Base-by-base conservation (phyloP, 2,329 filamentous ascomycete species). In the Fusarium mangiferae region DNA sequence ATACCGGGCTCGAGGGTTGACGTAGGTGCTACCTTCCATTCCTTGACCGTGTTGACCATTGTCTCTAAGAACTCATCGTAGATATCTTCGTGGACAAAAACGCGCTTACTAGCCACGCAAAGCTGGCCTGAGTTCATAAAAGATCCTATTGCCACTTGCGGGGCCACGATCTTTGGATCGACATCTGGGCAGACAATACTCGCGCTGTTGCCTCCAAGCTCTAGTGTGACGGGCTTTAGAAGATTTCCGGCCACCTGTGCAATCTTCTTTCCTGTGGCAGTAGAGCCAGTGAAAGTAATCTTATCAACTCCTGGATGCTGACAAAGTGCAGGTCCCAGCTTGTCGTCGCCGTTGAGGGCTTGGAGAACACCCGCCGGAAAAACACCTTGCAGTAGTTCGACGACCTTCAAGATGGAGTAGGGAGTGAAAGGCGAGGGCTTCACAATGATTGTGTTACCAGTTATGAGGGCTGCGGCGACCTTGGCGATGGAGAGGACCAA, bases 221-320 rank as follows among this genome's bases (percentile, higher is more conserved):
- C 90, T 18, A 91, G 84, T 1, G 88, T 90, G 38, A 90, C 84
- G 41, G 89, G 84, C 83, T 91, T 92, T 54, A 92, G 79, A 0
- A 87, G 89, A 76, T 85, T 84, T 28, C 86, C 83, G 60, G 84
- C 85, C 24, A 83, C 85, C 65, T 84, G 85, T 83, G 90, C 87
- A 66, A 92, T 86, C 78, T 86, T 88, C 83, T 90, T 91, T 14
- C 90, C 90, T 1, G 88, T 90, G 0, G 84, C 83, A 38, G 84
- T 88, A 15, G 88, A 90, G 7, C 90, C 90, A 0, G 90, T 92
- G 80, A 92, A 92, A 68, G 84, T 86, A 79, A 92, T 87, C 83
- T 90, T 92, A 68, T 87, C 84, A 58, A 91, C 85, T 28, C 84
- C 87, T 0, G 88, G 87, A 75, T 92, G 90, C 15, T 76, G 78